phyloP scores from a whole-genome alignment of 1,284 basidiomycete species.

The Ceratobasidium sp. region DNA sequence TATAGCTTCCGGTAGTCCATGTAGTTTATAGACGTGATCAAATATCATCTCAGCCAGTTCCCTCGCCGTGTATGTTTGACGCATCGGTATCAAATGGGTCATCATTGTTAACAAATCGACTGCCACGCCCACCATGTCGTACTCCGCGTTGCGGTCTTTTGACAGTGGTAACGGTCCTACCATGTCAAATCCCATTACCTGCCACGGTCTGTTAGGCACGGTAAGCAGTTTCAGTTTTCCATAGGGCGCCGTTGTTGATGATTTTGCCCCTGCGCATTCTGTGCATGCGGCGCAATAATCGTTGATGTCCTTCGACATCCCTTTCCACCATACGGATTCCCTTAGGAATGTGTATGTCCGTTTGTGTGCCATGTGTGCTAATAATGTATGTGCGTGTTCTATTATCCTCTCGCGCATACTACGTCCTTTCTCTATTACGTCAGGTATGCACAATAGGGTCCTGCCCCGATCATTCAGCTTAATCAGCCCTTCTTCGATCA shows the following conservation, averaged over 20 bases:
- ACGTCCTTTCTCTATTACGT: constrained; percentile 42
- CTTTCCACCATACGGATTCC: constrained; percentile 50
- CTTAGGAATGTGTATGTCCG: constrained; percentile 48
- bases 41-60: constrained; percentile 62
- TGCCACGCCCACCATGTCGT: constrained; percentile 59
- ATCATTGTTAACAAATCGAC: constrained; percentile 59
- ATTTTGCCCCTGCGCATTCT: constrained; percentile 41
- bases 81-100: constrained; percentile 57
- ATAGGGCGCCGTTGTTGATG: constrained; percentile 50
- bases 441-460: constrained; percentile 58
- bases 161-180: constrained; percentile 61
- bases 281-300: constrained; percentile 46
- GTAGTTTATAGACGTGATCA: constrained; percentile 58
- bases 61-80: constrained; percentile 55
- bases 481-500: constrained; percentile 52
- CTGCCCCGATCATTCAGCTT: constrained; percentile 49
- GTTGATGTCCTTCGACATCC: constrained; percentile 45
- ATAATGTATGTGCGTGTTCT: constrained; percentile 17
- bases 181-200: constrained; percentile 62
- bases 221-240: constrained; percentile 56
- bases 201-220: constrained; percentile 58
- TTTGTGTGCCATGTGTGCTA: constrained; percentile 47
- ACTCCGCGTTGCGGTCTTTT: constrained; percentile 54
- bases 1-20: constrained; percentile 60
- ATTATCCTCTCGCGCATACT: constrained; percentile 37